Evolutionary conservation across 1,284 basidiomycete species (phyloP).

Genomic region (Abortiporus biennis): DNA sequence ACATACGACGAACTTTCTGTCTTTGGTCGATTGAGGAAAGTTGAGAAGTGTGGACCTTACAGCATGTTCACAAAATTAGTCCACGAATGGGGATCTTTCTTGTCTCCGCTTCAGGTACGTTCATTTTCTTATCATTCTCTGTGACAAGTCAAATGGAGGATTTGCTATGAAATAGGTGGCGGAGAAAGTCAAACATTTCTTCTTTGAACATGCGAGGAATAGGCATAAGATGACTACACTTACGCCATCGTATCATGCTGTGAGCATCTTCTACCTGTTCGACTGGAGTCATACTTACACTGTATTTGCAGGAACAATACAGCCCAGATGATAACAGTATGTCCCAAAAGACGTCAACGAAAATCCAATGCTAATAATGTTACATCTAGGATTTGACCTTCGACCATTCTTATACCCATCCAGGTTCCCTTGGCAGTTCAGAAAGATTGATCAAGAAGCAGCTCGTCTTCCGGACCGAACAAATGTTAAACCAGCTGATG

Average conservation of each 20-base stretch:
- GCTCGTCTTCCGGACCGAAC: slow-evolving; percentile 71
- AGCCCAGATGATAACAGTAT: slow-evolving; percentile 94
- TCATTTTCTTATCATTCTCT: neutral
- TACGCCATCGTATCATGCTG: slow-evolving; percentile 95
- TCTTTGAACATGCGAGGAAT: slow-evolving; percentile 95
- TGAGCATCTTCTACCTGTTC: slow-evolving; percentile 28
- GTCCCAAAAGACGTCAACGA: slow-evolving; percentile 20
- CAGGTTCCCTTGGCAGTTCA: slow-evolving; percentile 95
- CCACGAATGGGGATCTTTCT: slow-evolving; percentile 82
- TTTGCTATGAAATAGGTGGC: slow-evolving; percentile 60
- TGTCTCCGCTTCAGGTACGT: slow-evolving; percentile 76
- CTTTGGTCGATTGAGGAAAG: slow-evolving; percentile 90
- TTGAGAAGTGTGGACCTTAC: slow-evolving; percentile 96
- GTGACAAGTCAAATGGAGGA: neutral
- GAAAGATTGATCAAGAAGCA: slow-evolving; percentile 86
- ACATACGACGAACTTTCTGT: slow-evolving; percentile 96
- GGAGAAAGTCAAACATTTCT: slow-evolving; percentile 96
- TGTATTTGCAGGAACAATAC: slow-evolving; percentile 71
- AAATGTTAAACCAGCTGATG: slow-evolving; percentile 14
- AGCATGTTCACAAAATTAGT: slow-evolving; percentile 94
- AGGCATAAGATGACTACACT: slow-evolving; percentile 99
- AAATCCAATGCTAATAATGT: neutral
- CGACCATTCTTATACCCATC: slow-evolving; percentile 95
- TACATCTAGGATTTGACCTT: slow-evolving; percentile 78
- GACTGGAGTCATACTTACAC: slow-evolving; percentile 3